Base-by-base conservation (phyloP, 495 filamentous ascomycete genomes). In the Penicillium canariense region DNA sequence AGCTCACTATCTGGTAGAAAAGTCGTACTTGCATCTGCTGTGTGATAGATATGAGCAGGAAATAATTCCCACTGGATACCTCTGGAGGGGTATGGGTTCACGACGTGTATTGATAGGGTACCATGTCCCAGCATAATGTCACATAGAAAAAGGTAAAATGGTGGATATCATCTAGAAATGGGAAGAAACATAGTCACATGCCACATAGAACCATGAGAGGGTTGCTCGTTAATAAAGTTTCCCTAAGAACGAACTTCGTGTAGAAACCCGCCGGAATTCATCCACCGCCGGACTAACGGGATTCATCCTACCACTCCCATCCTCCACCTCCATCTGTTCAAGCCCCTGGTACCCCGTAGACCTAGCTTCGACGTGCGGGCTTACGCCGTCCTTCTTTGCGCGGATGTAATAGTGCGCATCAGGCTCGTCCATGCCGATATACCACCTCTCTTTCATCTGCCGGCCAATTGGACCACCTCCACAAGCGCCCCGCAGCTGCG, bases 371-470 rank as follows among this genome's bases (percentile, higher is more conserved):
- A 42, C 17, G 40, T 54, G 20, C 23, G 15, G 14, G 17, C 34
- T 32, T 15, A 26, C 30, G 2, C 55, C 66, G 32, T 75, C 72
- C 6, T 51, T 59, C 38, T 70, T 70, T 3, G 66, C 59, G 7
- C 63, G 60, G 32, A 75, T 72, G 47, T 68, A 75, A 46, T 71
- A 73, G 48, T 75, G 72, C 44, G 61, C 66, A 22, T 70, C 65
- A 8, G 68, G 52, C 51, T 72, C 69, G 27, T 71, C 67, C 68
- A 74, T 73, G 2, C 62, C 70, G 17, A 89, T 78, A 50, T 75
- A 77, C 84, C 85, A 90, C 11, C 76, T 73, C 7, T 84, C 80
- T 23, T 71, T 69, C 43, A 87, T 68, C 56, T 86, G 77, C 0
- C 60, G 50, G 0, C 71, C 70, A 15, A 76, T 68, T 0, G 85